These are phyloP conservation scores for Beauveria sp. DNA, from an alignment of 2,329 filamentous ascomycete genomes.

Conservation along the genomic window DNA sequence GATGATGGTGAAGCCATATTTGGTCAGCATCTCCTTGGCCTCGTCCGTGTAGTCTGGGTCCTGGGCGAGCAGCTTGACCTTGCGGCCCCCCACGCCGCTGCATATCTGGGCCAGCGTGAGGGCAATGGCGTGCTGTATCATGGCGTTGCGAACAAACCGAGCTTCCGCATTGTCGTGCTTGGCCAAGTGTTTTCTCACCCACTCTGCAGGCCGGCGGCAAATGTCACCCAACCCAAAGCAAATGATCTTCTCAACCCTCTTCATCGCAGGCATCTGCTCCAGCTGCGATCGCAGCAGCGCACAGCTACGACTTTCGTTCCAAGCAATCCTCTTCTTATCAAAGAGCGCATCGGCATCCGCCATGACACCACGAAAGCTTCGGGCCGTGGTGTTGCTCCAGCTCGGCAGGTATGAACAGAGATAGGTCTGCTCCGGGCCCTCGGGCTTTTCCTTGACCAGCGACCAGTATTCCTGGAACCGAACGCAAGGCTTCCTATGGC, in stretches of 20 bases:
- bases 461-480: conserved; percentile 9
- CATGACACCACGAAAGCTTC: neutral
- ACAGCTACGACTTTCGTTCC: neutral
- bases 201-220: neutral
- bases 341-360: neutral
- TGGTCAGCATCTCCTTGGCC: neutral
- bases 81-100: neutral
- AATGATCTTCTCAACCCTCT: neutral
- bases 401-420: conserved; percentile 1
- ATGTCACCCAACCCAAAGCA: conserved; percentile 9
- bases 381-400: neutral
- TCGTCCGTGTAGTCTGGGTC: conserved; percentile 11
- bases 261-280: neutral
- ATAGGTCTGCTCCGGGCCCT: neutral
- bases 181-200: neutral
- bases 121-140: neutral
- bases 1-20: conserved; percentile 11
- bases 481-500: neutral
- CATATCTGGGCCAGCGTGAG: neutral
- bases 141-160: neutral
- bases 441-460: neutral
- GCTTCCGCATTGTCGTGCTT: neutral
- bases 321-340: neutral
- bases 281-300: neutral
- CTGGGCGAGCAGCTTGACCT: conserved; percentile 3